Conservation (phyloP, 257 asterid genomes). For the Solanum bukasovii region DNA sequence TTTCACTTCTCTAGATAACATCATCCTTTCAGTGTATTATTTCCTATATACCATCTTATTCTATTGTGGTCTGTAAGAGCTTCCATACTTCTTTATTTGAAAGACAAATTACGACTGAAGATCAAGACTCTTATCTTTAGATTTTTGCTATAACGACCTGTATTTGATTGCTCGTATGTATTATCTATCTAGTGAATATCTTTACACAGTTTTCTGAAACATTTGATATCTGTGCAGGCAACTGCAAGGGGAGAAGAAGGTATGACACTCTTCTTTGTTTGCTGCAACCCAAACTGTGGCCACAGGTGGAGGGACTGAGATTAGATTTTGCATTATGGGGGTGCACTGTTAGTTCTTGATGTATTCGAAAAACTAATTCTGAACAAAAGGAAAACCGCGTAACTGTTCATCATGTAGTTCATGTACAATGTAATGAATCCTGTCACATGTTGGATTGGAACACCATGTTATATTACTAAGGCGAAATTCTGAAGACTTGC, state of each 20-base stretch:
- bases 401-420: background rate
- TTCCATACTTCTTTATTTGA: background rate
- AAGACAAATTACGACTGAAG: background rate
- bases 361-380: background rate
- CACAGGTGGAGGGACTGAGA: constrained; percentile 83
- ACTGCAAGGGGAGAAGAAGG: constrained; percentile 97
- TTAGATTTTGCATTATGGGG: background rate
- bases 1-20: background rate
- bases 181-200: background rate
- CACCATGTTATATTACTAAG: background rate
- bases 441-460: background rate
- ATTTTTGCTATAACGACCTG: background rate
- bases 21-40: background rate
- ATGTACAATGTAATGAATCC: background rate
- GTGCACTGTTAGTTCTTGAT: background rate
- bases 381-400: background rate
- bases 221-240: constrained; percentile 46
- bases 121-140: background rate
- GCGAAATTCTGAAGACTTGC: background rate
- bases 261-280: constrained; percentile 84
- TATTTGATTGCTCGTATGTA: background rate
- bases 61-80: background rate
- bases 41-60: background rate
- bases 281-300: constrained; percentile 94
- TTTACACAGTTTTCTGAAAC: background rate